Conservation (phyloP, 2,329 filamentous ascomycete species). For the Thermoascus crustaceus region DNA sequence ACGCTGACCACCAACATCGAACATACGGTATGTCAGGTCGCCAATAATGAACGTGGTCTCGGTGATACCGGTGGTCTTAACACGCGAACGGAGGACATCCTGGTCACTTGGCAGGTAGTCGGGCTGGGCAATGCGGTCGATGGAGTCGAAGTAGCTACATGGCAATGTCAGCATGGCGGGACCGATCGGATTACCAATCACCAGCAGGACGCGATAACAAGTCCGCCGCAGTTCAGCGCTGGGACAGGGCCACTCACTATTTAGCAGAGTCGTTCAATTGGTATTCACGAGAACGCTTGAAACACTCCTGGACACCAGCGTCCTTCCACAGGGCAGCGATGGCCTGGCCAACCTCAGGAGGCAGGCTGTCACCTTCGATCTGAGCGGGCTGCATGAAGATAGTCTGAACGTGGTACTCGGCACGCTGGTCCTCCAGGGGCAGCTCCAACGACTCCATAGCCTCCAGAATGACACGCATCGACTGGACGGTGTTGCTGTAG, state of each 20-base stretch:
- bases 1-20: constrained; percentile 90
- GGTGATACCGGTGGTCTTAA: constrained; percentile 96
- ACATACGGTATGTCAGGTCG: constrained; percentile 92
- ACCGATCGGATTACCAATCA: constrained; percentile 27
- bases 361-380: constrained; percentile 89
- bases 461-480: constrained; percentile 62
- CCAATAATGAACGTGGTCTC: constrained; percentile 95
- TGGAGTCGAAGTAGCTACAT: constrained; percentile 89
- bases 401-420: constrained; percentile 96
- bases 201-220: no score
- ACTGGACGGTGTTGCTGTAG: constrained; percentile 63
- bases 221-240: no score
- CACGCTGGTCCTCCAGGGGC: constrained; percentile 80
- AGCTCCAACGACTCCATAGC: constrained; percentile 64
- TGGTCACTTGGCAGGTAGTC: constrained; percentile 95
- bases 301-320: constrained; percentile 85
- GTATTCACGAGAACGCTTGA: constrained; percentile 92
- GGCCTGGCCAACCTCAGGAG: constrained; percentile 87
- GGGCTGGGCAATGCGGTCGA: constrained; percentile 78
- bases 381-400: constrained; percentile 98
- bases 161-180: no score
- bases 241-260: constrained; percentile 63
- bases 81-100: constrained; percentile 89
- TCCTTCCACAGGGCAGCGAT: constrained; percentile 93
- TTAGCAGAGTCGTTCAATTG: constrained; percentile 92